Evolutionary conservation across 169 alveolate genomes (phyloP), one percentile per base, ranked within the genome.

Genomic region (Theileria parva): DNA sequence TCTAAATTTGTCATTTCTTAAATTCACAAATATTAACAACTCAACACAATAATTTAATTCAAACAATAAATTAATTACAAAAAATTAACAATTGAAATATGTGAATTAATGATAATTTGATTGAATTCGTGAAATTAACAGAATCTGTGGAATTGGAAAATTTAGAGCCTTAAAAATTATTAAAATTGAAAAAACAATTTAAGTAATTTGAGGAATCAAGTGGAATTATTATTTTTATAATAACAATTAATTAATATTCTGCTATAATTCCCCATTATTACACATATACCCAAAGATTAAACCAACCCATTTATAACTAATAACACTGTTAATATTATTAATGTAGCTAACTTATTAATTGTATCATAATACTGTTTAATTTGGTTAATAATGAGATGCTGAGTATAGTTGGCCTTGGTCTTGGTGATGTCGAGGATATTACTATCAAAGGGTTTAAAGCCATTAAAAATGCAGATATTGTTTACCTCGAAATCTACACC

Each of bases 401-500:
- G 66, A 94, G 93, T 78, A 88, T 97, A 55, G 94, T 97, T 66
- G 99, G 99, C 30, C 80, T 95, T 51, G 99, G 99, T 5, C 87
- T 97, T 59, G 96, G 97, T 32, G 97, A 94, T 81, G 98, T 94
- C 79, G 92, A 92, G 77, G 99, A 96, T 71, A 94, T 97, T 32
- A 95, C 98, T 0, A 77, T 97, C 3, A 95, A 94, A 72, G 99
- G 99, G 11, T 84, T 92, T 65, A 97, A 96, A 79, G 92, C 95
- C 39, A 86, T 95, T 17, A 87, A 94, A 80, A 79, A 85, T 25
- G 95, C 97, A 51, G 95, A 92, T 34, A 83, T 81, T 28, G 91
- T 96, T 9, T 96, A 94, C 81, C 88, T 97, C 70, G 99, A 97
- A 87, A 89, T 93, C 19, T 97, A 97, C 83, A 97, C 99, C 21